phyloP scores from a whole-genome alignment of 352 stramenopile genomes.

The Aphanomyces stellatus region DNA sequence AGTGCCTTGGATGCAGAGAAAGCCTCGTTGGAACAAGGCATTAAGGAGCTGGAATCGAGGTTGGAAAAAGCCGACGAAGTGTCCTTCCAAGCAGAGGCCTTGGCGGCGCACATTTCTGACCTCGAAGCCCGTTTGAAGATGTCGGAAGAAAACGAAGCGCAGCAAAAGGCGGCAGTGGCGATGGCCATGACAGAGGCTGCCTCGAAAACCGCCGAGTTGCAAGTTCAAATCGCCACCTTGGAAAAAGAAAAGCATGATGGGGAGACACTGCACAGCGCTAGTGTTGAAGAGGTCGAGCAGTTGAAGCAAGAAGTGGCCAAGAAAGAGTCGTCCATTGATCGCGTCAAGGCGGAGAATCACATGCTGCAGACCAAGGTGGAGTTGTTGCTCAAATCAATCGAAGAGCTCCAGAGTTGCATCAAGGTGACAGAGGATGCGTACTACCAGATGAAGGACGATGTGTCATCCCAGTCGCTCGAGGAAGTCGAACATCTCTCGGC shows the following conservation, averaged over 20 bases:
- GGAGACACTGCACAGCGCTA: too few relatives aligned
- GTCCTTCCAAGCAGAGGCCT: too few relatives aligned
- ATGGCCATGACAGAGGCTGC: not conserved
- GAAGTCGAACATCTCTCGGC: not conserved
- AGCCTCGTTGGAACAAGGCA: not conserved
- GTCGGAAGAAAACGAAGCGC: not conserved
- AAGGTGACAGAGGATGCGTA: conserved; percentile 4
- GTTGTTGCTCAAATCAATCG: not conserved
- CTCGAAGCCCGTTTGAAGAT: too few relatives aligned
- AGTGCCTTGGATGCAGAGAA: too few relatives aligned
- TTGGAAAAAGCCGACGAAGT: too few relatives aligned
- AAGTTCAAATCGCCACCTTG: not conserved
- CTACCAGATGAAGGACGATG: not conserved
- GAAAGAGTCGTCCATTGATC: not conserved
- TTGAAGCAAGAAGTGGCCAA: not conserved
- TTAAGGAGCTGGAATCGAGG: not conserved
- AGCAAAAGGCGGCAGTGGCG: not conserved
- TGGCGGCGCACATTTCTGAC: too few relatives aligned
- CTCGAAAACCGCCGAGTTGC: not conserved
- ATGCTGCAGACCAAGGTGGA: not conserved
- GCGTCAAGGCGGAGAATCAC: not conserved
- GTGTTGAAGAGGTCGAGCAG: too few relatives aligned
- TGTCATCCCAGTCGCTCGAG: conserved; percentile 1
- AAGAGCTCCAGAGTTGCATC: conserved; percentile 2
- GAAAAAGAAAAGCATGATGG: not conserved